Evolutionary conservation across 2,329 filamentous ascomycete species (phyloP), one percentile per base, ranked within the genome.

Genomic region (Arthrocladium fulminans): DNA sequence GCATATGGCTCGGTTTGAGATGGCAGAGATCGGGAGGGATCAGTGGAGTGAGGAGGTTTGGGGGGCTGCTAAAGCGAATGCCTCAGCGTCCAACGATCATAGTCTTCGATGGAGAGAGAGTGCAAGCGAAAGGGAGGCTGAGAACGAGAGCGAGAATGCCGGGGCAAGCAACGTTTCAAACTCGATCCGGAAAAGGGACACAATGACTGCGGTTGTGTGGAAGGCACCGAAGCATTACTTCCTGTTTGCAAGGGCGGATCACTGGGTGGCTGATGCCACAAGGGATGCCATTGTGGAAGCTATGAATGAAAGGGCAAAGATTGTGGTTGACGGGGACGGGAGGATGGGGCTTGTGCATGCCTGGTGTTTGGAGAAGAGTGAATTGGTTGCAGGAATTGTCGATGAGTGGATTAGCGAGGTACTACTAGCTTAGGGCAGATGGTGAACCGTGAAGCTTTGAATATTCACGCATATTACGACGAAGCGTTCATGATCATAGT

Each of bases 221-320:
- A 59, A 66, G 39, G 59, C 67, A 6, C 61, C 69, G 1, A 71
- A 69, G 44, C 52, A 82, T 35, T 71, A 73, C 45, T 79, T 83
- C 57, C 73, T 79, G 54, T 83, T 80, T 60, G 78, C 75, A 1
- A 65, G 72, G 29, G 65, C 74, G 41, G 79, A 83, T 58, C 76
- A 80, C 57, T 82, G 79, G 79, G 75, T 82, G 22, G 76, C 77
- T 1, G 69, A 78, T 53, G 64, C 68, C 56, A 80, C 77, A 24
- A 66, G 77, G 29, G 74, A 81, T 55, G 70, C 72, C 34, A 65
- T 82, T 30, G 73, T 81, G 40, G 62, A 61, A 32, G 12, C 15
- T 15, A 17, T 51, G 29, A 45, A 49, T 43, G 52, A 47, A 60
- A 49, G 55, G 58, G 22, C 57, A 58, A 64, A 60, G 15, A 79